A percentile compares a stretch with the other conserved stretches of the same genome.
Conservation (phyloP, 805 yeast species). For the Lipomyces yamadae region DNA sequence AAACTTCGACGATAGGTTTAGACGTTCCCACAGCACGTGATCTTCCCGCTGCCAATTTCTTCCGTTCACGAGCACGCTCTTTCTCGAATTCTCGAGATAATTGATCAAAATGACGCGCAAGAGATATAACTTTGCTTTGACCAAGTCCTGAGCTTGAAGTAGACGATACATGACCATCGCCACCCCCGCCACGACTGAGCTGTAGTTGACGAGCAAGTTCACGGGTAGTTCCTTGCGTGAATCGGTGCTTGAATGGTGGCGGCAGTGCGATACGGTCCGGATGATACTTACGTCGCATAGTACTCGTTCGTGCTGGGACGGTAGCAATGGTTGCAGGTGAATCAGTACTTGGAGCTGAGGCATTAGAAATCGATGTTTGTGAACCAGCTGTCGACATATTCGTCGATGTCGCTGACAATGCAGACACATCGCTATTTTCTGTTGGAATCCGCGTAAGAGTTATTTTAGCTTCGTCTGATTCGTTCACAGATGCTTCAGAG, state of each 20-base stretch:
- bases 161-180: constrained; percentile 27
- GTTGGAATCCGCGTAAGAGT: neutral
- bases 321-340: neutral
- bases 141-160: constrained; percentile 21
- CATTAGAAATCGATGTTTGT: neutral
- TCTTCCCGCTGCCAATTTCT: constrained; percentile 61
- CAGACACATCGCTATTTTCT: neutral
- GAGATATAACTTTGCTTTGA: constrained; percentile 44
- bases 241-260: constrained; percentile 26
- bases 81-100: constrained; percentile 82
- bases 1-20: constrained; percentile 88
- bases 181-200: constrained; percentile 28
- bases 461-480: neutral
- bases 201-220: constrained; percentile 37
- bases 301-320: constrained; percentile 4
- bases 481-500: neutral
- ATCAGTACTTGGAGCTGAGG: constrained; percentile 9
- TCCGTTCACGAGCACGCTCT: constrained; percentile 80
- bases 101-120: constrained; percentile 73
- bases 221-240: constrained; percentile 36
- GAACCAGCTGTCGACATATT: neutral
- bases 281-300: constrained; percentile 21
- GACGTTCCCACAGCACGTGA: constrained; percentile 64
- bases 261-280: constrained; percentile 31
- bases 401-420: constrained; percentile 2